Evolutionary conservation across 2,329 filamentous ascomycete species (phyloP), one percentile per base, ranked within the genome.

Genomic region (Aureobasidium sp.): DNA sequence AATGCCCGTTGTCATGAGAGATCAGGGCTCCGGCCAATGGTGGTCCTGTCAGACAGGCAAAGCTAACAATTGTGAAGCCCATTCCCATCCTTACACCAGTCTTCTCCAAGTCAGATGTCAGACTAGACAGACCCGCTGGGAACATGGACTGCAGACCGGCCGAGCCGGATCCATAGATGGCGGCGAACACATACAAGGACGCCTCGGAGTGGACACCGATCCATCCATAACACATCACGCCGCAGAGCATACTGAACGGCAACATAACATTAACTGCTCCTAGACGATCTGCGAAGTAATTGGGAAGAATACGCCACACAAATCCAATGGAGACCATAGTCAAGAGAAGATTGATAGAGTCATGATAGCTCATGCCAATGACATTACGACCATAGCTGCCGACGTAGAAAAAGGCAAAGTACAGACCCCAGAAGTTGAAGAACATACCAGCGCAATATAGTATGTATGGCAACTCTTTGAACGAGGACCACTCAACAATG

Each of bases 301-400:
- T 80, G 0, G 80, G 78, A 0, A 84, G 65, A 0, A 83, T 70
- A 0, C 84, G 82, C n/a, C 79, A 77, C 0, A 81, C 69, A 3
- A 86, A 76, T 1, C 83, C 83, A 17, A 84, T 73, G 9, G 77
- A 82, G 64, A 86, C 85, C 24, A 80, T 76, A 19, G 85, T 77
- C 49, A 87, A 74, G 1, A 87, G 75, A 2, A 86, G 72, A 29
- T 78, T 78, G 63, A 85, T 78, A 2, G 81, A 80, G 6, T 81
- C 76, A 5, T 74, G 72, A 37, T 81, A 78, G 17, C 77, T 74
- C 61, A 84, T 76, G 49, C 68, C 69, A n/a, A 73, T 67, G 14
- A 71, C 67, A n/a, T 69, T 67, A 17, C 73, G 67, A 7, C 71
- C 74, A 62, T 73, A 78, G 0, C 71, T 67, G 0, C 74, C 33